Conservation (phyloP, 768 basidiomycete genomes). For the Symmetrospora coprosmae region DNA sequence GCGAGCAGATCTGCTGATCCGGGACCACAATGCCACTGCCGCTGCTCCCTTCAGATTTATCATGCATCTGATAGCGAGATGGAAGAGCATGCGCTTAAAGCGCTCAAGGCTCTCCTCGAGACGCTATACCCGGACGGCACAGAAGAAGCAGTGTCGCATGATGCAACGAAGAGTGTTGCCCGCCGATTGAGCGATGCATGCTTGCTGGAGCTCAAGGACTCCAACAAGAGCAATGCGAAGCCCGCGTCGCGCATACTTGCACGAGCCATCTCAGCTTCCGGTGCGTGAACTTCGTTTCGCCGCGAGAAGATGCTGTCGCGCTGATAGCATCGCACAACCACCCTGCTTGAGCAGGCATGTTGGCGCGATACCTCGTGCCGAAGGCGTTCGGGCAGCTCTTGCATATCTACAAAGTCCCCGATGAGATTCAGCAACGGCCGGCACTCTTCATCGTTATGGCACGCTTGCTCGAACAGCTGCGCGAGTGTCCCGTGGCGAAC, state of each 20-base stretch:
- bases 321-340: too few species aligned
- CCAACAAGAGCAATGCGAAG: conserved; percentile 83
- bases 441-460: conserved; percentile 24
- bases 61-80: conserved; percentile 70
- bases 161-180: conserved; percentile 44
- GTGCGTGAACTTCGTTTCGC: conserved; percentile 23
- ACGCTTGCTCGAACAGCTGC: conserved; percentile 21
- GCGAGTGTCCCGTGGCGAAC: neutral
- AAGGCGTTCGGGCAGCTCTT: conserved; percentile 21
- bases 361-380: conserved; percentile 21
- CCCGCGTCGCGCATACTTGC: conserved; percentile 73
- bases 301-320: neutral
- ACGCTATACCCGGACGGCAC: conserved; percentile 48
- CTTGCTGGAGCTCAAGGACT: conserved; percentile 61
- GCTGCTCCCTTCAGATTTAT: conserved; percentile 63
- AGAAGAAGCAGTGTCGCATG: conserved; percentile 37
- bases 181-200: conserved; percentile 68
- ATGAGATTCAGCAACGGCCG: conserved; percentile 24
- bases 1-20: neutral
- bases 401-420: conserved; percentile 16
- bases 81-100: conserved; percentile 57
- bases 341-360: neutral
- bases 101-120: conserved; percentile 56
- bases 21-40: too few species aligned
- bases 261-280: conserved; percentile 16